Evolutionary conservation across 2,329 filamentous ascomycete genomes (phyloP).

Genomic region (Epichloe glyceriae): DNA sequence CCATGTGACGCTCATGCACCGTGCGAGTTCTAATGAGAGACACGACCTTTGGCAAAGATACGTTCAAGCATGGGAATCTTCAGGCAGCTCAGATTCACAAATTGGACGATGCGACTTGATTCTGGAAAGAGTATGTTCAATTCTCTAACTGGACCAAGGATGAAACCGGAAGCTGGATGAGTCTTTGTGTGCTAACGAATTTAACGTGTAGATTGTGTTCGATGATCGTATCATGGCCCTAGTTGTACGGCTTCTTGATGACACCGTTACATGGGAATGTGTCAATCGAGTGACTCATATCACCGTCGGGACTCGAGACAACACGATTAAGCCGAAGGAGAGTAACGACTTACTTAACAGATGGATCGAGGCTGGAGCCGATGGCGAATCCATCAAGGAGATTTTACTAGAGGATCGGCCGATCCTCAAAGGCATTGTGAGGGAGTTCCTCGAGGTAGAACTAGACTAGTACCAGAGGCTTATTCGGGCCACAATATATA

Average conservation of each 20-base stretch:
- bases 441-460: slow-evolving; percentile 34
- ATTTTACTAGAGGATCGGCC: slow-evolving; percentile 37
- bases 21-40: slow-evolving; percentile 44
- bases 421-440: slow-evolving; percentile 33
- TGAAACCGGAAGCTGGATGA: background rate
- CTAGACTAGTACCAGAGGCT: background rate
- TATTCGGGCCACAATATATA: background rate
- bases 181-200: background rate
- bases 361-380: slow-evolving; percentile 53
- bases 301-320: slow-evolving; percentile 70
- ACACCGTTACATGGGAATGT: slow-evolving; percentile 48
- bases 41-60: slow-evolving; percentile 69
- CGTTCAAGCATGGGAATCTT: slow-evolving; percentile 38
- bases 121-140: slow-evolving; percentile 40
- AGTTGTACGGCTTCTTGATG: slow-evolving; percentile 58
- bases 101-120: slow-evolving; percentile 53
- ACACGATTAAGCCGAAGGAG: slow-evolving; percentile 76
- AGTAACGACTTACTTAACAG: slow-evolving; percentile 71
- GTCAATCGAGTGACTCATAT: slow-evolving; percentile 74
- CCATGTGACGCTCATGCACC: slow-evolving; percentile 89
- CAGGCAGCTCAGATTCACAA: slow-evolving; percentile 15
- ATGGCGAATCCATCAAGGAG: slow-evolving; percentile 31
- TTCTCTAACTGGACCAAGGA: background rate
- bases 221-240: slow-evolving; percentile 84
- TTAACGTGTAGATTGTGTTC: slow-evolving; percentile 50